Evolutionary conservation across 2,329 filamentous ascomycete species (phyloP), one percentile per base, ranked within the genome.

Genomic region (Reticulascus tulasneorum): DNA sequence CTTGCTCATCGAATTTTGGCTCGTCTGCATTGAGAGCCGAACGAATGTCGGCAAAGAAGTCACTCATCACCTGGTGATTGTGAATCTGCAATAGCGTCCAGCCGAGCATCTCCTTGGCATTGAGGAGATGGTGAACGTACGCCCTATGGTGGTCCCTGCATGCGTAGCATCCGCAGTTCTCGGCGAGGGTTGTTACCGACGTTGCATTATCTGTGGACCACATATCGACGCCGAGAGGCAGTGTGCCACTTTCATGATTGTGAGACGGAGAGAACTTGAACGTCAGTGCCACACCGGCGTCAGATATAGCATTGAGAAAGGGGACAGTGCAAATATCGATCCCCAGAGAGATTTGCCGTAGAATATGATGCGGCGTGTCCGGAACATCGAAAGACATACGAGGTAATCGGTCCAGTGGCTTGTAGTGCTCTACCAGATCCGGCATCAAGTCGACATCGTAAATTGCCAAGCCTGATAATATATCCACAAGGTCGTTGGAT

Each of bases 11-110:
- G 51, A 96, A 96, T 0, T 58, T 64, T 2, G 66, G 60, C 4
- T 66, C 49, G 20, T 76, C 46, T 7, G 64, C 70, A 0, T 58
- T 57, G 12, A 97, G 82, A 37, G 79, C 79, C 2, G 61, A 55
- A 15, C 91, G 79, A 7, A 95, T 68, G 0, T 70, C 75, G 0
- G 66, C 59, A 58, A 97, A 95, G 65, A 97, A 95, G 1, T 64
- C 52, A 29, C 77, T 73, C 35, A 94, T 61, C 7, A 84, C 64
- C 42, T 81, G 73, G 56, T 94, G 82, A 57, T 98, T 98, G 64
- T 98, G 93, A 4, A 95, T 74, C 58, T 97, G 91, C 7, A 98
- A 71, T 7, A 98, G 71, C 1, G 84, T 86, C 93, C 93, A 98
- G 17, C 84, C 91, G 5, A 96, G 78, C 93, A 98, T 97, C 62